These are phyloP conservation scores for Stipa capillata DNA, from an alignment of 176 grass and related monocot species.

Conservation along the genomic window DNA sequence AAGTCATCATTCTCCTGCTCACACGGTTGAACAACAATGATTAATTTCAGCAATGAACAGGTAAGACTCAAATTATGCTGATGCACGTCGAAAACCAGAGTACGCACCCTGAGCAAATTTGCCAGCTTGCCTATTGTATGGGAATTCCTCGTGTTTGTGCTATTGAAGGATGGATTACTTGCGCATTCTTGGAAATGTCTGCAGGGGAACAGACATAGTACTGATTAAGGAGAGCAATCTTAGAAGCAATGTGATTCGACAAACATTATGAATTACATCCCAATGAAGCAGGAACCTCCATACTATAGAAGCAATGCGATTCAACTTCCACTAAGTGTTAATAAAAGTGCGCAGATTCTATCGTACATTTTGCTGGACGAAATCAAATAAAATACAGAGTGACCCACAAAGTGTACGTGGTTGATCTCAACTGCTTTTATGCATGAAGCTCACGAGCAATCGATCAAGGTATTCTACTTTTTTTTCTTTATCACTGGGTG, in stretches of 20 bases:
- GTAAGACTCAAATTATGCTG: not conserved
- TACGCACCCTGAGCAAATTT: conserved; percentile 56
- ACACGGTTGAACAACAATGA: not conserved
- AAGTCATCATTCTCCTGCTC: conserved; percentile 87
- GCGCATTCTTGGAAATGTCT: conserved; percentile 47
- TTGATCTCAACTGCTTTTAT: not conserved
- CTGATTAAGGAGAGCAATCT: not conserved
- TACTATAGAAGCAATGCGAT: not conserved
- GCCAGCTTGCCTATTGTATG: conserved; percentile 74
- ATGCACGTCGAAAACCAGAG: not conserved
- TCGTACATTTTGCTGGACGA: not conserved
- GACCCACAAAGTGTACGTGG: not conserved
- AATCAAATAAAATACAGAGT: not conserved
- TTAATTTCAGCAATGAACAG: not conserved
- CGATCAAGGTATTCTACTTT: not conserved
- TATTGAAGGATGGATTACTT: conserved; percentile 24
- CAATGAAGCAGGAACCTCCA: not conserved
- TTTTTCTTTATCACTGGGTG: no score
- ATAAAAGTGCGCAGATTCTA: not conserved
- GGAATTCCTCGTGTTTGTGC: conserved; percentile 44
- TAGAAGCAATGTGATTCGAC: not conserved
- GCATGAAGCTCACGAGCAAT: not conserved
- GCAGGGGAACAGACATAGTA: not conserved
- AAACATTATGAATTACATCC: not conserved
- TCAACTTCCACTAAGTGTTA: not conserved